Evolutionary conservation across 108 stramenopile genomes (phyloP).

Genomic region (Nitzschia sp.): DNA sequence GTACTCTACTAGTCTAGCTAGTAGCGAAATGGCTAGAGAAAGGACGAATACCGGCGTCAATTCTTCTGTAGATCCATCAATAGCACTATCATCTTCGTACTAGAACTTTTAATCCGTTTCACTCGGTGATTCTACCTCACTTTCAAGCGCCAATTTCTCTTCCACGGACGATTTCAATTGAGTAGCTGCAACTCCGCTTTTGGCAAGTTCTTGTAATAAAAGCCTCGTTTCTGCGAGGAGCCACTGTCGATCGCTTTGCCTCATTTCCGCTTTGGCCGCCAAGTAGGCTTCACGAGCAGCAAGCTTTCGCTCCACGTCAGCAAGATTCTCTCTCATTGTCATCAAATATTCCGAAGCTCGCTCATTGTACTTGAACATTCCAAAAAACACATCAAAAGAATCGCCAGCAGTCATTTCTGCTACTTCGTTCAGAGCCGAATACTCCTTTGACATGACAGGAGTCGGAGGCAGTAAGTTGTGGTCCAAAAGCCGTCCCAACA

Average conservation of each 20-base stretch:
- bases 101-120: background rate
- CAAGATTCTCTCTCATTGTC: conserved; percentile 88
- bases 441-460: conserved; percentile 91
- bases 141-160: background rate
- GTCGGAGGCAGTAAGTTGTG: conserved; percentile 81
- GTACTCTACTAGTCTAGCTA: too few species aligned
- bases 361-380: conserved; percentile 93
- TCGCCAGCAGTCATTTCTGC: conserved; percentile 89
- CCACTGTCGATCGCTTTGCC: conserved; percentile 83
- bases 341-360: conserved; percentile 70
- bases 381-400: conserved; percentile 94
- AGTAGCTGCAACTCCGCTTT: conserved; percentile 2
- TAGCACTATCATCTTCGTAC: too few species aligned
- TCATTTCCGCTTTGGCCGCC: conserved; percentile 88
- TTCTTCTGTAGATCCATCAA: too few species aligned
- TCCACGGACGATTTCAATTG: background rate
- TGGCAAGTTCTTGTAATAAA: conserved; percentile 82
- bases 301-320: conserved; percentile 89
- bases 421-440: conserved; percentile 86
- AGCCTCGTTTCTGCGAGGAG: conserved; percentile 87
- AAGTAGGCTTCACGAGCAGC: conserved; percentile 94
- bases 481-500: conserved; percentile 89
- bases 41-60: too few species aligned
- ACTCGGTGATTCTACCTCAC: background rate
- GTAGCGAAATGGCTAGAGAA: too few species aligned